phyloP scores from a whole-genome alignment of 2,329 filamentous ascomycete genomes.

The Geosmithia morbida region DNA sequence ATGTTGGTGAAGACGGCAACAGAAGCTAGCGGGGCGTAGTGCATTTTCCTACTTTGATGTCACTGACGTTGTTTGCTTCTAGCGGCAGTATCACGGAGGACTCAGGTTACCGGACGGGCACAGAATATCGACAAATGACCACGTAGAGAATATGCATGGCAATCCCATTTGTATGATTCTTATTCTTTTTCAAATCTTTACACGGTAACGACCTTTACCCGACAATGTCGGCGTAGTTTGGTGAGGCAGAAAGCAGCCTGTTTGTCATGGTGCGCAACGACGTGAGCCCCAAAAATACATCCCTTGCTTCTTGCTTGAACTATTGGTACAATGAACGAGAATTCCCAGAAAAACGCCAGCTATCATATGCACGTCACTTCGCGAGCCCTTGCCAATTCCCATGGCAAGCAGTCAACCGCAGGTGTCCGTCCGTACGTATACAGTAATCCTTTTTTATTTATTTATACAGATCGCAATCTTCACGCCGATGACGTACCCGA shows the following conservation, averaged over 20 bases:
- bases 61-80: not conserved
- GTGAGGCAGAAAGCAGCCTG: not conserved
- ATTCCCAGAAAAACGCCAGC: constrained; percentile 1
- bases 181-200: not conserved
- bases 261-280: not conserved
- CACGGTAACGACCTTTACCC: not conserved
- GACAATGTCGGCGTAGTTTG: not conserved
- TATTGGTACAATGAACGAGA: constrained; percentile 1
- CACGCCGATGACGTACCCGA: constrained; percentile 3
- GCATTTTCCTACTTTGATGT: not conserved
- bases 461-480: not conserved
- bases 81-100: not conserved
- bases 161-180: not conserved
- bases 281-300: not conserved
- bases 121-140: not conserved
- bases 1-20: not conserved
- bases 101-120: not conserved
- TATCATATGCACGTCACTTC: constrained; percentile 10
- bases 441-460: constrained; percentile 2
- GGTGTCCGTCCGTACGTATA: not conserved
- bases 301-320: not conserved
- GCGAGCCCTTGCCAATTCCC: not conserved
- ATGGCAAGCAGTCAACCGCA: not conserved
- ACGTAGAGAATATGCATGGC: not conserved
- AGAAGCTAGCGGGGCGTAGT: not conserved